Base-by-base conservation (phyloP, 208 protist species). In the Jaenimonas drosophilae region DNA sequence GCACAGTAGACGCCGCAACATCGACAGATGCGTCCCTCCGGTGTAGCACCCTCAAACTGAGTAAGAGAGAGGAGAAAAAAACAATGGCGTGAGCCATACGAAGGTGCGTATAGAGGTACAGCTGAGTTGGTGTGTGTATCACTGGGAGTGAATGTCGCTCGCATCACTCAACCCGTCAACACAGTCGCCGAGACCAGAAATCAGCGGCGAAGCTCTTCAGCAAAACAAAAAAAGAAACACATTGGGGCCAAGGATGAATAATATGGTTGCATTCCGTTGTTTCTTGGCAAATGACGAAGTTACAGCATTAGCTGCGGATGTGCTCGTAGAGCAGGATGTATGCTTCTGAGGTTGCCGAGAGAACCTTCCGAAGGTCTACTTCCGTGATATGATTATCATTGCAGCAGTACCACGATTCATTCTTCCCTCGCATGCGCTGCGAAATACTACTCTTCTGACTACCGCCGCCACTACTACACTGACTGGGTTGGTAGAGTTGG, bases 281-380 rank as follows among this genome's bases (percentile, higher is more conserved):
- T 43, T 16, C 31, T 34, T n/a, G 30, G 14, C 30, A n/a, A n/a
- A 14, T n/a, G 14, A n/a, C 9, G 14, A n/a, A 34, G 30, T 34
- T 14, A 34, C 14, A n/a, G 30, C 14, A 34, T 7, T 14, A 34
- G 14, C 19, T 42, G 16, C 36, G n/a, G 29, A 50, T n/a, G 28
- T 42, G 23, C 49, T 49, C 27, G 47, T 93, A 93, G 34, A 93
- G 89, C 3, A 89, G 66, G 31, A 93, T 80, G 51, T 89, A 93
- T 19, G 70, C 84, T 21, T 70, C 52, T 31, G 62, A 61, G 11
- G 71, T 49, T 14, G 60, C 71, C 3, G 53, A 63, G 26, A 76
- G 34, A 14, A 60, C 79, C 20, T 82, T 63, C 19, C 30, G 37
- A 5, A 59, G 55, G 28, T 38, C 45, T 11, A 78, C 59, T 7